These are phyloP conservation scores for Jackrogersella minutella DNA, from an alignment of 495 filamentous ascomycete species.

Conservation along the genomic window DNA sequence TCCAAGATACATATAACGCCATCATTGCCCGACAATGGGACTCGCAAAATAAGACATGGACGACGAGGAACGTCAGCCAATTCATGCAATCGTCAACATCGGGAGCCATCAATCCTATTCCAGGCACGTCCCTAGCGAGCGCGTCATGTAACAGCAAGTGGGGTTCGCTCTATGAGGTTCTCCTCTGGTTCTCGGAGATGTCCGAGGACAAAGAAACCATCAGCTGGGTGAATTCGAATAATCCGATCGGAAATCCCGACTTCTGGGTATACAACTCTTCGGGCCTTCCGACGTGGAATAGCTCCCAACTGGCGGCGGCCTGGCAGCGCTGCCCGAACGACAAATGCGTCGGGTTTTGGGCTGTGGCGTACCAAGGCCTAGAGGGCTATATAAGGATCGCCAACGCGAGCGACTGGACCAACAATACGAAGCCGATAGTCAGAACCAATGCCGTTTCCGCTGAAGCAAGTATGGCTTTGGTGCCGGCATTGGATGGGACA, in stretches of 20 bases:
- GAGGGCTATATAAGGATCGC: constrained; percentile 22
- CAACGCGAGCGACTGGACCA: constrained; percentile 25
- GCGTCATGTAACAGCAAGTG: constrained; percentile 2
- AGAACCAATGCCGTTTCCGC: constrained; percentile 18
- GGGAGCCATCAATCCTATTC: constrained; percentile 21
- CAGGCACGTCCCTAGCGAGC: constrained; percentile 26
- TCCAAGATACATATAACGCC: constrained; percentile 27
- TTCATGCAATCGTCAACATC: constrained; percentile 23
- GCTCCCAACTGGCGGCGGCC: constrained; percentile 14
- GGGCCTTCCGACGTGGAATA: constrained; percentile 21
- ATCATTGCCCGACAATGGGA: constrained; percentile 36
- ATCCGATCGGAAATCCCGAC: constrained; percentile 10
- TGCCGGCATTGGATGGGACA: constrained; percentile 11
- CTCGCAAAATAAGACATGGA: constrained; percentile 34
- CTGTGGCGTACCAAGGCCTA: constrained; percentile 24
- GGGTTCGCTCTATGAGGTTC: constrained; percentile 18
- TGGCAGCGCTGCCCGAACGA: constrained; percentile 29
- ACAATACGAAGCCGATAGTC: constrained; percentile 10
- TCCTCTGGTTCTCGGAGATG: constrained; percentile 26
- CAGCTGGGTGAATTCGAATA: constrained; percentile 23
- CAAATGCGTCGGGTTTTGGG: constrained; percentile 16
- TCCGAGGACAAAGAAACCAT: background rate
- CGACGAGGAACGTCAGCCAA: constrained; percentile 31
- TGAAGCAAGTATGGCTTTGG: constrained; percentile 20
- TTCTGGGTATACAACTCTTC: constrained; percentile 21